Conservation (phyloP, 2,329 filamentous ascomycete genomes). For the Karstenula rhodostoma region DNA sequence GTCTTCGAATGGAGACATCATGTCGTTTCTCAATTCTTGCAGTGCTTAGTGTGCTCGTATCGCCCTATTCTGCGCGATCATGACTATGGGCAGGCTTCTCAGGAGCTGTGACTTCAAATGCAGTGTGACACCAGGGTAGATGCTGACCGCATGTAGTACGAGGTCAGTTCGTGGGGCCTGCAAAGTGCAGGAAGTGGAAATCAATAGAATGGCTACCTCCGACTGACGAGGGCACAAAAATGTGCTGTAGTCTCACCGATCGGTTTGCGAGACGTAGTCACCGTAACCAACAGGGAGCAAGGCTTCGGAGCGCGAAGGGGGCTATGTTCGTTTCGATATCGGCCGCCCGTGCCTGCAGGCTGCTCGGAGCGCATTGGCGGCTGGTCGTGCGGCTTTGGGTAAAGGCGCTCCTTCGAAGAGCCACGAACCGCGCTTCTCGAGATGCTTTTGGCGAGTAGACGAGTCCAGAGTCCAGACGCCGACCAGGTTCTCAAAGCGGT, state of each 20-base stretch:
- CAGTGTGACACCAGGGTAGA: slow-evolving; percentile 6
- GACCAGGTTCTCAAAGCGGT: not conserved
- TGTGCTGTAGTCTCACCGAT: slow-evolving; percentile 30
- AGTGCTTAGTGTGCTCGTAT: not conserved
- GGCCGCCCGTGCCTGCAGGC: slow-evolving; percentile 27
- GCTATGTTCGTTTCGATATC: slow-evolving; percentile 19
- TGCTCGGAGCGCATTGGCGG: slow-evolving; percentile 18
- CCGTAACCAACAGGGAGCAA: slow-evolving; percentile 18
- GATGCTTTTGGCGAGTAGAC: slow-evolving; percentile 5
- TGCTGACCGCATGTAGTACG: slow-evolving; percentile 7
- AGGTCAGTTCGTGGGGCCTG: slow-evolving; percentile 12
- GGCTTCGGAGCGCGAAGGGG: slow-evolving; percentile 10
- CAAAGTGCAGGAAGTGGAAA: slow-evolving; percentile 20
- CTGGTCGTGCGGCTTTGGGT: slow-evolving; percentile 20
- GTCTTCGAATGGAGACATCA: not conserved
- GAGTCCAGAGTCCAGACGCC: slow-evolving; percentile 10
- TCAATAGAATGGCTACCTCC: slow-evolving; percentile 27
- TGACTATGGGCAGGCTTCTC: not conserved
- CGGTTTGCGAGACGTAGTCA: slow-evolving; percentile 18
- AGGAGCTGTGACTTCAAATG: not conserved
- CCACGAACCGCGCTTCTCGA: slow-evolving; percentile 7
- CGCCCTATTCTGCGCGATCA: not conserved
- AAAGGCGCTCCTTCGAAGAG: slow-evolving; percentile 4
- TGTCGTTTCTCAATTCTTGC: not conserved
- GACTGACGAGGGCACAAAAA: slow-evolving; percentile 3